Base-by-base conservation (phyloP, 2,329 filamentous ascomycete genomes). In the Fusarium nurragi region DNA sequence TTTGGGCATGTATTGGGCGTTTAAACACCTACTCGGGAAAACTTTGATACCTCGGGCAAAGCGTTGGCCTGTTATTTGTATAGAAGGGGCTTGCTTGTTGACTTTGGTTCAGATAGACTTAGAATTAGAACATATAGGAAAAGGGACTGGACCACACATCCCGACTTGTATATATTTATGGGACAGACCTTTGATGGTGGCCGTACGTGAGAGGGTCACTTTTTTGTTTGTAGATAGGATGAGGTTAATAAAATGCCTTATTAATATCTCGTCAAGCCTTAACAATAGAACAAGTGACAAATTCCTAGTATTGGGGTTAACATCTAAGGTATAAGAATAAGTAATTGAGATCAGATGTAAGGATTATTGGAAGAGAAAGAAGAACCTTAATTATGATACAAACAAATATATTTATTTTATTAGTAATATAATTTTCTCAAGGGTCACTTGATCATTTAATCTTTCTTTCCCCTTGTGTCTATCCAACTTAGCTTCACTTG, bases 41-140 rank as follows among this genome's bases (percentile, higher is more conserved):
- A 36, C 48, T 60, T 51, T 66, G 63, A 66, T 66, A 66, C 63
- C 63, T 66, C 38, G 47, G 63, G 63, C 63, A 54, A 21, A 50
- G 57, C 57, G 37, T 36, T 60, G 63, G 63, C 48, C 63, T 45
- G 48, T 62, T 47, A 43, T 50, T 47, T 48, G 25, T 51, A 47
- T 38, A 60, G 44, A 53, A 63, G 26, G 25, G 51, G 43, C 47
- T 41, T 52, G 28, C 46, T 60, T 43, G 51, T 52, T 23, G 8
- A 45, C 32, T 13, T 34, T 50, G 50, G 25, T 40, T 57, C 45
- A 32, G 50, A 53, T 34, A 52, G 57, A 61, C 40, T 60, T 51
- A 60, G 62, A 38, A 52, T 60, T 67, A 70, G 61, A 71, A 48
- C 52, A 23, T 25, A 34, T 43, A 21, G 9, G 26, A 37, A 43